These are phyloP conservation scores for Trichophyton verrucosum DNA, from an alignment of 2,329 filamentous ascomycete genomes.

Conservation along the genomic window DNA sequence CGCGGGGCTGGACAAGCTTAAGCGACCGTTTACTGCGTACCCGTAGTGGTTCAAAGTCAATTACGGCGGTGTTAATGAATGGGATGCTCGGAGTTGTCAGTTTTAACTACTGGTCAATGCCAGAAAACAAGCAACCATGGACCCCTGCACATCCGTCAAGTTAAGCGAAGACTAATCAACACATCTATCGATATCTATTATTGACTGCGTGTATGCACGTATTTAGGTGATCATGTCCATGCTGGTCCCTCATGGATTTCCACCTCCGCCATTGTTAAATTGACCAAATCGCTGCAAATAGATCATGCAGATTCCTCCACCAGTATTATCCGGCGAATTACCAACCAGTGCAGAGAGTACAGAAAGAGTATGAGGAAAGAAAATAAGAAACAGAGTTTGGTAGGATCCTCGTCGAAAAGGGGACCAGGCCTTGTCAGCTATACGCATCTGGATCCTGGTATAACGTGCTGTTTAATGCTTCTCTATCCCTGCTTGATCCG, in stretches of 20 bases:
- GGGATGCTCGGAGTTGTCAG: not conserved
- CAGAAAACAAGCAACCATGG: constrained; percentile 1
- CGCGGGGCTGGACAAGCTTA: not conserved
- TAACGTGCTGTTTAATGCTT: constrained; percentile 3
- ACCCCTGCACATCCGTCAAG: not conserved
- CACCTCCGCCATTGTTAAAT: too few relatives aligned
- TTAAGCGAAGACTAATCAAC: not conserved
- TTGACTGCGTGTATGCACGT: not conserved
- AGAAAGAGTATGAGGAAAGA: not conserved
- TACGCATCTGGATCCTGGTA: not conserved
- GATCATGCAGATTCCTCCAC: not conserved
- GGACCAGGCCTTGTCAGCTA: not conserved
- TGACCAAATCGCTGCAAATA: not conserved
- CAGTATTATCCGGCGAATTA: not conserved
- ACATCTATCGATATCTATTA: not conserved
- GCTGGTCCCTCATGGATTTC: too few relatives aligned
- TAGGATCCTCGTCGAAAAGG: not conserved
- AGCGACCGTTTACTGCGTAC: not conserved
- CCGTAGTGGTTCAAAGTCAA: not conserved
- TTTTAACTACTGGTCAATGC: not conserved
- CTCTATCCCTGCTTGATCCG: not conserved
- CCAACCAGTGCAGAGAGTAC: not conserved
- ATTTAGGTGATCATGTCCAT: not conserved
- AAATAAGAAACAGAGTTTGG: not conserved
- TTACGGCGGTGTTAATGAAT: not conserved